Percentiles rank a stretch among this genome's conserved stretches.
These are phyloP conservation scores for Balakata baccata DNA, from an alignment of 345 rosid genomes.

Conservation along the genomic window DNA sequence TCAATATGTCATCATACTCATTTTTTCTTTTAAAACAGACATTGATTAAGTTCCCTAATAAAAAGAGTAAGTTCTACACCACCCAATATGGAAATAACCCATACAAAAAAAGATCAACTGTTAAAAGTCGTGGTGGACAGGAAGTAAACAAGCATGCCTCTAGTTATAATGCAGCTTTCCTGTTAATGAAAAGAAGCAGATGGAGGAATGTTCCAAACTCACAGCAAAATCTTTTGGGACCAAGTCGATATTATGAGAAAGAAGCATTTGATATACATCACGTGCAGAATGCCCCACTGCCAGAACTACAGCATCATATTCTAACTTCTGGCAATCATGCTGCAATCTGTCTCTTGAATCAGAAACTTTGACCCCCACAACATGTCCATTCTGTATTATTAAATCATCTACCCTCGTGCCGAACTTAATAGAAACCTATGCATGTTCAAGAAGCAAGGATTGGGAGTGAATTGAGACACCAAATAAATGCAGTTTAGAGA, in stretches of 20 bases:
- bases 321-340: conserved; percentile 37
- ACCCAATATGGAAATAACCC: neutral
- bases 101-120: neutral
- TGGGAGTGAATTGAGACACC: conserved; percentile 14
- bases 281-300: conserved; percentile 99
- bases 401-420: conserved; percentile 88
- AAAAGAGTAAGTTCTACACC: neutral
- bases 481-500: neutral
- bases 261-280: conserved; percentile 85
- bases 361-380: conserved; percentile 69
- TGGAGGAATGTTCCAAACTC: conserved; percentile 31
- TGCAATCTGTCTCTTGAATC: conserved; percentile 43
- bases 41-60: neutral
- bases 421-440: conserved; percentile 70
- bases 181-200: neutral
- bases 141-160: neutral
- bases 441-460: conserved; percentile 13
- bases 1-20: neutral
- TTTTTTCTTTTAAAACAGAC: neutral
- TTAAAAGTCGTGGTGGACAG: neutral
- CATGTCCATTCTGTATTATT: conserved; percentile 53
- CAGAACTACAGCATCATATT: conserved; percentile 71
- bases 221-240: conserved; percentile 89
- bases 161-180: neutral
- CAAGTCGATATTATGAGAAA: conserved; percentile 70